A percentile compares a stretch with the other conserved stretches of the same genome.
Evolutionary conservation across 177 flowering plant genomes (phyloP).

Genomic region (Vitis hybrid): DNA sequence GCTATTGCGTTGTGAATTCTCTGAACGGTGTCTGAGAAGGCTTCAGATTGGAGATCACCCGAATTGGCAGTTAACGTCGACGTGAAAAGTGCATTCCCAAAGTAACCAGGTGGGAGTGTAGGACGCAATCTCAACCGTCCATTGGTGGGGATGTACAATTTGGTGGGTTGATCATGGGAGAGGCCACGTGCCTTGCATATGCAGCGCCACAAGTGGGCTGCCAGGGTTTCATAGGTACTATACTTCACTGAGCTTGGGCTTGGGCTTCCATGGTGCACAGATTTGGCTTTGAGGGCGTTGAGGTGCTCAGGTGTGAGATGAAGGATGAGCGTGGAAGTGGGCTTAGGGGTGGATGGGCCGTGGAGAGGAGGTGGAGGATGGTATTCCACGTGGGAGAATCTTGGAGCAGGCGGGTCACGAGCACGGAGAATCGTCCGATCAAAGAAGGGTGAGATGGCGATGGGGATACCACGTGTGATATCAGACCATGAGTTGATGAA

Average conservation of each 20-base stretch:
- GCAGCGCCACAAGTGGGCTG: conserved; percentile 18
- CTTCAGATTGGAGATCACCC: background rate
- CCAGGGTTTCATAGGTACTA: conserved; percentile 16
- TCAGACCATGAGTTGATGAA: conserved; percentile 21
- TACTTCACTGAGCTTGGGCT: background rate
- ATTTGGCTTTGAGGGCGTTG: background rate
- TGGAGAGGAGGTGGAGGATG: background rate
- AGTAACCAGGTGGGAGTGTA: background rate
- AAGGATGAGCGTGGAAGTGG: background rate
- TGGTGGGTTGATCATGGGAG: background rate
- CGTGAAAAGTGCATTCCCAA: background rate
- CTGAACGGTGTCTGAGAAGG: background rate
- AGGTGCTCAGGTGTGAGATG: background rate
- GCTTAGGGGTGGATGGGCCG: background rate
- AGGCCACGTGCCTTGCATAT: background rate
- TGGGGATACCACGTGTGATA: conserved; percentile 15
- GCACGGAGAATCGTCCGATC: conserved; percentile 10
- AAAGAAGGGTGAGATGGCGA: conserved; percentile 7
- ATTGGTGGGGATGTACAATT: background rate
- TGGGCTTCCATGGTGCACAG: background rate
- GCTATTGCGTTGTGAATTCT: background rate
- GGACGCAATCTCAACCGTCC: background rate
- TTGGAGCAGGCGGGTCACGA: conserved; percentile 10
- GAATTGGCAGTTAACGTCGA: background rate
- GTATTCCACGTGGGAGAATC: conserved; percentile 8